phyloP scores from a whole-genome alignment of 345 rosid genomes.

The Schrenkiella parvula region DNA sequence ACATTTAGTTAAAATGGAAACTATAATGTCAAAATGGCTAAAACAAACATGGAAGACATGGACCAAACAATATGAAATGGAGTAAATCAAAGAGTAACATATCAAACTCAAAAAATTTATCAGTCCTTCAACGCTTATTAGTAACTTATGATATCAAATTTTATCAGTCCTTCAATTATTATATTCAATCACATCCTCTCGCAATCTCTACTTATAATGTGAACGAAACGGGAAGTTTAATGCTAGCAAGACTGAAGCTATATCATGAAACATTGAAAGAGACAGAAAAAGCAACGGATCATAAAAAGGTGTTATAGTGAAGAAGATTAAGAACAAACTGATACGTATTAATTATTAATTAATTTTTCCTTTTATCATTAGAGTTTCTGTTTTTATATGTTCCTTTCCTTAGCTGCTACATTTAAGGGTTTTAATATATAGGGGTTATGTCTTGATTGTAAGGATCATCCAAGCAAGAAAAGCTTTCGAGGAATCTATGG shows the following conservation, averaged over 20 bases:
- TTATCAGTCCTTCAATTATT: neutral
- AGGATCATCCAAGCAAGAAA: too few relatives aligned
- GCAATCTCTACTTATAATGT: neutral
- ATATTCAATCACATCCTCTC: neutral
- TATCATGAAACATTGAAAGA: neutral
- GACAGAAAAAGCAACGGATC: neutral
- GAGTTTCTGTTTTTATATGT: too few relatives aligned
- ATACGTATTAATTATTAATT: too few relatives aligned
- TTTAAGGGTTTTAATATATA: too few relatives aligned
- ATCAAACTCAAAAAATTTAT: neutral
- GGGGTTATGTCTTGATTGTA: too few relatives aligned
- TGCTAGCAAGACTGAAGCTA: neutral
- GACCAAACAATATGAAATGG: neutral
- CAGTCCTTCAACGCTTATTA: neutral
- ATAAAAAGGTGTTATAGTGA: neutral
- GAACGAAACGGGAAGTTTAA: neutral
- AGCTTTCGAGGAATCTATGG: too few relatives aligned
- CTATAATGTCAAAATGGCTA: neutral
- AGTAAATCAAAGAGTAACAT: neutral
- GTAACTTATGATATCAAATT: neutral
- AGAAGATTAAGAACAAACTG: neutral
- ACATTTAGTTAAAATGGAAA: conserved; percentile 24
- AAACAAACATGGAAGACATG: conserved; percentile 8
- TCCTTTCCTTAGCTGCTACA: too few relatives aligned
- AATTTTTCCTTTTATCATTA: too few relatives aligned